A percentile compares a stretch with the other conserved stretches of the same genome.
Evolutionary conservation across 768 basidiomycete species (phyloP).

Genomic region (Tricholoma saponaceum): DNA sequence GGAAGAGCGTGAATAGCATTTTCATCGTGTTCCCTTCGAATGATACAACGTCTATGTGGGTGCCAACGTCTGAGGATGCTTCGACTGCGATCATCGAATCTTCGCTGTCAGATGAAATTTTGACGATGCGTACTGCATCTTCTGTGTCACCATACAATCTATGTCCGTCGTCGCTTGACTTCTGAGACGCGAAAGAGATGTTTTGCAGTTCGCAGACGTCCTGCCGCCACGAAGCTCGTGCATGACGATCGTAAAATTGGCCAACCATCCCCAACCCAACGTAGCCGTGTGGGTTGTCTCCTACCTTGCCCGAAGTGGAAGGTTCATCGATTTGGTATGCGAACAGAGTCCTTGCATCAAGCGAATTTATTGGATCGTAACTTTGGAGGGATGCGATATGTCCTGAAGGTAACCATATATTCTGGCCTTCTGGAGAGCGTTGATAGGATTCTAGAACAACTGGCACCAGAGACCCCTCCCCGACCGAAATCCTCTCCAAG

Average conservation of each 20-base stretch:
- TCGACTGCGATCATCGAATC: conserved; percentile 24
- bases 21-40: conserved; percentile 10
- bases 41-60: conserved; percentile 31
- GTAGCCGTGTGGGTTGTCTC: neutral
- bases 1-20: conserved; percentile 22
- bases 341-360: conserved; percentile 29
- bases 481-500: conserved; percentile 21
- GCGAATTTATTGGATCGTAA: conserved; percentile 23
- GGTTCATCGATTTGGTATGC: conserved; percentile 14
- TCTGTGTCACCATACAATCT: conserved; percentile 25
- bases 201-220: neutral
- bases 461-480: conserved; percentile 11
- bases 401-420: conserved; percentile 24
- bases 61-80: conserved; percentile 39
- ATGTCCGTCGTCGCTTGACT: neutral
- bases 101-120: conserved; percentile 16
- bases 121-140: conserved; percentile 32
- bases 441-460: conserved; percentile 22
- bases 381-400: conserved; percentile 26
- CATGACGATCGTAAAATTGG: no score
- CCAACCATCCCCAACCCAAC: neutral
- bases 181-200: neutral
- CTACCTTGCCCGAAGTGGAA: neutral
- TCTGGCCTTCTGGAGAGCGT: conserved; percentile 29
- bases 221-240: no score